A percentile compares a stretch with the other conserved stretches of the same genome.
These are phyloP conservation scores for Trichoderma breve DNA, from an alignment of 2,329 filamentous ascomycete species.

Conservation along the genomic window DNA sequence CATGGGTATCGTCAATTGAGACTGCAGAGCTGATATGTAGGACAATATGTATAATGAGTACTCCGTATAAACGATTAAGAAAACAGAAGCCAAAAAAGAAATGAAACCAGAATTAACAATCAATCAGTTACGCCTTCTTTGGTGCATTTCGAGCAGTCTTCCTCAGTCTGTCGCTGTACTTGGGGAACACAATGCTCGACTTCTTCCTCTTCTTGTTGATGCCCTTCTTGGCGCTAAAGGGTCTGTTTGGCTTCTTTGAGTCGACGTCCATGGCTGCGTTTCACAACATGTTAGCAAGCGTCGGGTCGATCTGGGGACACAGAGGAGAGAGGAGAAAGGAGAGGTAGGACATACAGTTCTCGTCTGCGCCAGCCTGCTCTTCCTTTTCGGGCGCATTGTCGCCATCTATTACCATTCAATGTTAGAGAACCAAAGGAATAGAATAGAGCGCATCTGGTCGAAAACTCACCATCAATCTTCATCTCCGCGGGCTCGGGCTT, in stretches of 20 bases:
- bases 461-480: slow-evolving; percentile 44
- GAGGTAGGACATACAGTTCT: slow-evolving; percentile 26
- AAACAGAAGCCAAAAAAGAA: slow-evolving; percentile 1
- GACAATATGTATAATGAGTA: slow-evolving; percentile 16
- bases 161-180: slow-evolving; percentile 53
- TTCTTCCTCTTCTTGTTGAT: slow-evolving; percentile 59
- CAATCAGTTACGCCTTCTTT: slow-evolving; percentile 16
- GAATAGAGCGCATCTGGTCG: background rate
- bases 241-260: slow-evolving; percentile 39
- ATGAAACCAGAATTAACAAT: background rate
- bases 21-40: slow-evolving; percentile 15
- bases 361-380: slow-evolving; percentile 31
- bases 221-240: slow-evolving; percentile 47
- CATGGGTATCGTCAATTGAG: slow-evolving; percentile 24
- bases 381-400: slow-evolving; percentile 30
- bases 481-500: slow-evolving; percentile 59
- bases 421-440: background rate
- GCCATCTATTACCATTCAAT: slow-evolving; percentile 22
- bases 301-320: background rate
- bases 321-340: background rate
- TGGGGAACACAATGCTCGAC: slow-evolving; percentile 59
- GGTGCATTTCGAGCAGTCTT: slow-evolving; percentile 36
- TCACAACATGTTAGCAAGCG: background rate
- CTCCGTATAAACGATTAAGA: slow-evolving; percentile 8
- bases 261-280: slow-evolving; percentile 59